These are phyloP conservation scores for Cystobasidium slooffiae DNA, from an alignment of 1,284 basidiomycete genomes.

Conservation along the genomic window DNA sequence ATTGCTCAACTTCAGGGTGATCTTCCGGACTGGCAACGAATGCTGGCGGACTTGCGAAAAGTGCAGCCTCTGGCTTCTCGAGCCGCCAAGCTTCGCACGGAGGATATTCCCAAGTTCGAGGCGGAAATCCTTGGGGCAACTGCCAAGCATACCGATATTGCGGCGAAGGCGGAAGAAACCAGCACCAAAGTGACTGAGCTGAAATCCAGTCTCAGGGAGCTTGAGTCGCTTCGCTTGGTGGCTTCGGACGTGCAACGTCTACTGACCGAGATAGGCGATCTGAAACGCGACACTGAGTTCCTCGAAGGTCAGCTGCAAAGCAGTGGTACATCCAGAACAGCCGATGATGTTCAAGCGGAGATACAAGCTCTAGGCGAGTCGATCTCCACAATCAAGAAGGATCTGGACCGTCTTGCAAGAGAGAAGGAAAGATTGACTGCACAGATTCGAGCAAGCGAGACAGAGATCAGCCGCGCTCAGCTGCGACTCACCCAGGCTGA, in stretches of 20 bases:
- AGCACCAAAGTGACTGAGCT: slow-evolving; percentile 64
- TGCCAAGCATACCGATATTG: slow-evolving; percentile 42
- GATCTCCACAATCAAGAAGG: slow-evolving; percentile 32
- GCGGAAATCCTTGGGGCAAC: slow-evolving; percentile 9
- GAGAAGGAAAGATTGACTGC: slow-evolving; percentile 20
- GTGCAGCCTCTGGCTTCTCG: slow-evolving; percentile 45
- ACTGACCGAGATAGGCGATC: slow-evolving; percentile 68
- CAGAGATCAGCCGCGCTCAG: slow-evolving; percentile 26
- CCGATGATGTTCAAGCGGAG: slow-evolving; percentile 73
- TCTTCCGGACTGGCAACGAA: slow-evolving; percentile 66
- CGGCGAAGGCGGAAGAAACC: slow-evolving; percentile 46
- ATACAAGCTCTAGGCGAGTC: slow-evolving; percentile 27
- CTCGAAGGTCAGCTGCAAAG: slow-evolving; percentile 70
- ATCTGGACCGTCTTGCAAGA: slow-evolving; percentile 8
- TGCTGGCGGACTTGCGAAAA: slow-evolving; percentile 61
- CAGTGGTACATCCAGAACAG: slow-evolving; percentile 75
- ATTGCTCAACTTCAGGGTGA: slow-evolving; percentile 61
- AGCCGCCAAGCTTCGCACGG: slow-evolving; percentile 40
- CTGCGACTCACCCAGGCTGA: slow-evolving; percentile 40
- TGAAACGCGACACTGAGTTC: slow-evolving; percentile 68
- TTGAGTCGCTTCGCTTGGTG: slow-evolving; percentile 69
- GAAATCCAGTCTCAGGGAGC: slow-evolving; percentile 64
- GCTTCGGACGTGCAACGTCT: slow-evolving; percentile 68
- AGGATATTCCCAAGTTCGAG: slow-evolving; percentile 48
- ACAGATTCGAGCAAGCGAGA: slow-evolving; percentile 25